A percentile compares a stretch with the other conserved stretches of the same genome.
Conservation (phyloP, 768 basidiomycete species). For the Xerocomellus dryophilus region DNA sequence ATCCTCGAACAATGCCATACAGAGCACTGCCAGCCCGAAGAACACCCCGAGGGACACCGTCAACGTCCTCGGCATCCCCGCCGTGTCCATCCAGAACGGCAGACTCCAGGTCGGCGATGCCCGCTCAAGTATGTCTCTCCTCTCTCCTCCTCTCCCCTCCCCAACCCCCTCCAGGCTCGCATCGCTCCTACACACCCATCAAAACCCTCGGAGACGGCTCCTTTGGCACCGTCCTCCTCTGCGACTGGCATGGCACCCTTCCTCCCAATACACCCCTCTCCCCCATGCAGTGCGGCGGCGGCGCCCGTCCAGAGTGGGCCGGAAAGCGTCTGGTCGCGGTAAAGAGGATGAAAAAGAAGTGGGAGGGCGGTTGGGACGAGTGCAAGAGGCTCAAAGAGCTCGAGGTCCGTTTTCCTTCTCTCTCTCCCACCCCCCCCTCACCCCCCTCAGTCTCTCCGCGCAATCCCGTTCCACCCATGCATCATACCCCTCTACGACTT, state of each 20-base stretch:
- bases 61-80: slow-evolving; percentile 69
- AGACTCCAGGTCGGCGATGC: slow-evolving; percentile 71
- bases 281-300: slow-evolving; percentile 94
- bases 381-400: slow-evolving; percentile 94
- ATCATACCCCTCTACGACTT: slow-evolving; percentile 99
- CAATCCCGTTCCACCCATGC: slow-evolving; percentile 92
- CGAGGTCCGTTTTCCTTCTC: slow-evolving; percentile 56
- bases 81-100: slow-evolving; percentile 68
- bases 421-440: slow-evolving; percentile 14
- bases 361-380: slow-evolving; percentile 98
- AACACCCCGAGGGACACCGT: slow-evolving; percentile 52
- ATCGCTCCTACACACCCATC: slow-evolving; percentile 88
- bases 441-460: slow-evolving; percentile 74
- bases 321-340: slow-evolving; percentile 95
- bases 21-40: slow-evolving; percentile 27
- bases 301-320: slow-evolving; percentile 89
- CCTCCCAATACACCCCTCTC: slow-evolving; percentile 88
- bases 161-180: slow-evolving; percentile 54
- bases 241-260: slow-evolving; percentile 97
- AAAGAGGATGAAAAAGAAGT: slow-evolving; percentile 97
- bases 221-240: slow-evolving; percentile 97
- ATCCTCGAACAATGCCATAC: slow-evolving; percentile 31
- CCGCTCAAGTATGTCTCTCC: slow-evolving; percentile 56
- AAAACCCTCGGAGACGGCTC: slow-evolving; percentile 98
- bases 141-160: neutral